phyloP scores from a whole-genome alignment of 2,329 filamentous ascomycete species.

The Sporothrix protearum region DNA sequence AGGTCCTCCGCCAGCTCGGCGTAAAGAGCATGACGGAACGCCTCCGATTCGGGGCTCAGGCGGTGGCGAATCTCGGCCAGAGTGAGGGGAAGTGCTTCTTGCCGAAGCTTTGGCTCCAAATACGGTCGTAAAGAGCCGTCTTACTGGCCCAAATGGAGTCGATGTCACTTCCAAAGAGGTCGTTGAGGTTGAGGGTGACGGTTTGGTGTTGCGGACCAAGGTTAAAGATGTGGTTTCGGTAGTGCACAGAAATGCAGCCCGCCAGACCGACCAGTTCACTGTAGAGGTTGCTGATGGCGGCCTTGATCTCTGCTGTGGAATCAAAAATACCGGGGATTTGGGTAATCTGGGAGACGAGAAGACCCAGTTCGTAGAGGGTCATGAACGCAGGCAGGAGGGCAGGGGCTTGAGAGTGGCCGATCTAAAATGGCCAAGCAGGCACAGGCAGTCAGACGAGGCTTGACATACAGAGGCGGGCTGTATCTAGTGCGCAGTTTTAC shows the following conservation, averaged over 20 bases:
- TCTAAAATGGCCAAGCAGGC: slow-evolving; percentile 29
- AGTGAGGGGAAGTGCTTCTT: slow-evolving; percentile 28
- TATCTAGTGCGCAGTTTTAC: too few relatives aligned
- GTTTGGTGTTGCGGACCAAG: slow-evolving; percentile 29
- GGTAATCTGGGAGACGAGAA: slow-evolving; percentile 38
- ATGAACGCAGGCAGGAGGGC: slow-evolving; percentile 41
- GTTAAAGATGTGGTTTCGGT: slow-evolving; percentile 37
- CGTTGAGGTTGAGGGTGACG: slow-evolving; percentile 38
- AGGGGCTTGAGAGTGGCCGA: slow-evolving; percentile 39
- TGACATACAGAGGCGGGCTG: too few relatives aligned
- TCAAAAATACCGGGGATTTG: slow-evolving; percentile 39
- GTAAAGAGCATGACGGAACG: slow-evolving; percentile 35
- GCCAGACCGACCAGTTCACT: slow-evolving; percentile 38
- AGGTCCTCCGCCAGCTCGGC: slow-evolving; percentile 39
- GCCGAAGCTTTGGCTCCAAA: slow-evolving; percentile 39
- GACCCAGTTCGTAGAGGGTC: slow-evolving; percentile 40
- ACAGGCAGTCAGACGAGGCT: neutral
- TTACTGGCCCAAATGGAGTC: slow-evolving; percentile 37
- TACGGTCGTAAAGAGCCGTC: slow-evolving; percentile 35
- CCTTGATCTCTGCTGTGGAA: slow-evolving; percentile 34
- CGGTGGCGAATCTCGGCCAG: slow-evolving; percentile 36
- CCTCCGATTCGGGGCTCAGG: slow-evolving; percentile 32
- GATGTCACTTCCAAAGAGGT: slow-evolving; percentile 37
- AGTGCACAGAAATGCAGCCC: slow-evolving; percentile 37
- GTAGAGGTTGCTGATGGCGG: slow-evolving; percentile 37